These are phyloP conservation scores for Pterocarpus santalinus DNA, from an alignment of 306 rosid species.

Conservation along the genomic window DNA sequence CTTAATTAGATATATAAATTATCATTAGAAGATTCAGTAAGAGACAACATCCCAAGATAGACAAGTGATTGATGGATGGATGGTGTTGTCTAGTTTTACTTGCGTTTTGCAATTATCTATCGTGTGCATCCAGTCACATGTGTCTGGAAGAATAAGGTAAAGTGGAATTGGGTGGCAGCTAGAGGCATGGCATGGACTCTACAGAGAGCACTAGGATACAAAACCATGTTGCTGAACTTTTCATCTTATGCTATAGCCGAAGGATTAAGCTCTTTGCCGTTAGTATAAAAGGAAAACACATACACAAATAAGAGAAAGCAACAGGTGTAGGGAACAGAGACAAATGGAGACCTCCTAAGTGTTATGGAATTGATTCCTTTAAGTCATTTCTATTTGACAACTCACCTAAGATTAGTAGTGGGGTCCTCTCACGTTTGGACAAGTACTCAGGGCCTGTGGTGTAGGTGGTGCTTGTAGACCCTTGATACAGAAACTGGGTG, in stretches of 20 bases:
- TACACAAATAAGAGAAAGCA: background rate
- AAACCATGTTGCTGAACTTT: constrained; percentile 21
- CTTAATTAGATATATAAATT: constrained; percentile 25
- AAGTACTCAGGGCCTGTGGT: constrained; percentile 7
- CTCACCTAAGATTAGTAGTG: background rate
- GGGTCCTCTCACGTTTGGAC: constrained; percentile 37
- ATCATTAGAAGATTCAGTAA: constrained; percentile 39
- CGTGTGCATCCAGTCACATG: constrained; percentile 20
- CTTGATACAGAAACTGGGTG: background rate
- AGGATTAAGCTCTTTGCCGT: constrained; percentile 20
- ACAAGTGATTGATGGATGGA: constrained; percentile 54
- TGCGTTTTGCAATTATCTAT: constrained; percentile 32
- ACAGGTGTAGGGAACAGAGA: constrained; percentile 33
- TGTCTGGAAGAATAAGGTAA: constrained; percentile 37
- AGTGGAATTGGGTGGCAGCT: constrained; percentile 33
- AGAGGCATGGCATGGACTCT: constrained; percentile 21
- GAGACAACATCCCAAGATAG: constrained; percentile 42
- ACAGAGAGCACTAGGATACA: constrained; percentile 19
- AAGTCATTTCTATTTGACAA: constrained; percentile 41
- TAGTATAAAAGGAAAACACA: background rate
- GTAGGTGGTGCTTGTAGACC: constrained; percentile 3
- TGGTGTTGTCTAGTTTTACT: constrained; percentile 29
- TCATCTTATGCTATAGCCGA: constrained; percentile 29
- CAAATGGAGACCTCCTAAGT: constrained; percentile 33
- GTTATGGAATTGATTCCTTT: constrained; percentile 42